Percentiles rank a stretch among this genome's conserved stretches.
Evolutionary conservation across 495 filamentous ascomycete genomes (phyloP).

Genomic region (Immersiella caudata): DNA sequence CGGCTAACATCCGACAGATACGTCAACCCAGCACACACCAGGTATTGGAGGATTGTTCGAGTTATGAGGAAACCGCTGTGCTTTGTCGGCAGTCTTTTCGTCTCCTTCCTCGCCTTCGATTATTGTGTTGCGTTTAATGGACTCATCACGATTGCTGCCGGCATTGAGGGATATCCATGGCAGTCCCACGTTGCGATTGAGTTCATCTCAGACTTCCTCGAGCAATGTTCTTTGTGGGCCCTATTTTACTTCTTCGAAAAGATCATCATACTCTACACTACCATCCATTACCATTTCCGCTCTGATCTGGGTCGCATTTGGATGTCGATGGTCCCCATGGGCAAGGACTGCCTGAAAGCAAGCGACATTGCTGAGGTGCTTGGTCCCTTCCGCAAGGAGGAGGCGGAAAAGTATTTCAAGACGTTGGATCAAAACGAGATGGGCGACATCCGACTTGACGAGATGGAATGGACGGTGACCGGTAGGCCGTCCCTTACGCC

Average conservation of each 20-base stretch:
- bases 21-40: slow-evolving; percentile 33
- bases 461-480: slow-evolving; percentile 37
- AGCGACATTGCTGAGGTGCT: slow-evolving; percentile 39
- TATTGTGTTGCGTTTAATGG: not conserved
- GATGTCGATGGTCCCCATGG: slow-evolving; percentile 36
- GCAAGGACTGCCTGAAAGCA: slow-evolving; percentile 31
- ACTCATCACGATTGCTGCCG: slow-evolving; percentile 15
- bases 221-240: slow-evolving; percentile 33
- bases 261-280: slow-evolving; percentile 72
- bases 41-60: slow-evolving; percentile 36
- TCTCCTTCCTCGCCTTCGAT: slow-evolving; percentile 24
- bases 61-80: slow-evolving; percentile 29
- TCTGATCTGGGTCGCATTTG: slow-evolving; percentile 61
- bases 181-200: slow-evolving; percentile 23
- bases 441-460: slow-evolving; percentile 38
- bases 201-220: slow-evolving; percentile 28
- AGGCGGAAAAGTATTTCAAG: slow-evolving; percentile 34
- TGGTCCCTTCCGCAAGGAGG: slow-evolving; percentile 32
- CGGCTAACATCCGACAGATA: slow-evolving; percentile 21
- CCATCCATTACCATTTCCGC: slow-evolving; percentile 82
- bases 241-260: slow-evolving; percentile 66
- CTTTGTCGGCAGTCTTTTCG: slow-evolving; percentile 19
- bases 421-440: slow-evolving; percentile 34
- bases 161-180: not conserved
- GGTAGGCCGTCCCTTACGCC: no score